Base-by-base conservation (phyloP, 2,329 filamentous ascomycete genomes). In the Aspergillus sp. region DNA sequence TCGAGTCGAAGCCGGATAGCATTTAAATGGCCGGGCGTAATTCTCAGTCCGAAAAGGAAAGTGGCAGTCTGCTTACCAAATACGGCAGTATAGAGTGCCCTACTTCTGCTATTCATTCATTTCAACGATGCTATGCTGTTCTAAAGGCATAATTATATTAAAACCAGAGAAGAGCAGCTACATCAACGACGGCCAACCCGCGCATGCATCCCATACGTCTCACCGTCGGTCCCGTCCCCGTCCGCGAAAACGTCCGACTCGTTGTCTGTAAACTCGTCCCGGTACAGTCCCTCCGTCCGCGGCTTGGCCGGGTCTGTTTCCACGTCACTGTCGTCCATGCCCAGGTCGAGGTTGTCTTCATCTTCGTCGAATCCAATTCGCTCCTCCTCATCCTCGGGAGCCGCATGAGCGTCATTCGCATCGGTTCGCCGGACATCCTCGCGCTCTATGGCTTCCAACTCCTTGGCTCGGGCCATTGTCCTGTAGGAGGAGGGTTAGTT, bases 191-290 rank as follows among this genome's bases (percentile, higher is more conserved):
- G 28, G 17, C 6, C 20, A n/a, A n/a, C n/a, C n/a, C 59, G 60
- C 7, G 46, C 46, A 49, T 67, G 63, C 20, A 68, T 47, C 19
- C 53, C 53, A 42, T 62, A 66, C 12, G 53, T 47, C 32, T 65
- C 61, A 34, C 49, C 46, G 19, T 58, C 55, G 10, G 54, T 46
- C 5, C 53, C 59, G 40, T 63, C 63, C 15, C 59, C 59, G 39
- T 58, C 57, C 20, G 53, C 48, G 41, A 67, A 66, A 26, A 64
- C 55, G 45, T 69, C 63, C 33, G 69, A 68, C 36, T 72, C 61
- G 45, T 69, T 68, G 45, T 69, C 69, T 13, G 64, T 67, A 41
- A 70, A 72, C 17, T 71, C 68, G 34, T 72, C 68, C 37, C 67
- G 63, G 66, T 76, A 61, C 60, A 68, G 47, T 64, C 65, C 26